A percentile compares a stretch with the other conserved stretches of the same genome.
Conservation (phyloP, 192 early-diverging fungal genomes). For the Coemansia reversa region DNA sequence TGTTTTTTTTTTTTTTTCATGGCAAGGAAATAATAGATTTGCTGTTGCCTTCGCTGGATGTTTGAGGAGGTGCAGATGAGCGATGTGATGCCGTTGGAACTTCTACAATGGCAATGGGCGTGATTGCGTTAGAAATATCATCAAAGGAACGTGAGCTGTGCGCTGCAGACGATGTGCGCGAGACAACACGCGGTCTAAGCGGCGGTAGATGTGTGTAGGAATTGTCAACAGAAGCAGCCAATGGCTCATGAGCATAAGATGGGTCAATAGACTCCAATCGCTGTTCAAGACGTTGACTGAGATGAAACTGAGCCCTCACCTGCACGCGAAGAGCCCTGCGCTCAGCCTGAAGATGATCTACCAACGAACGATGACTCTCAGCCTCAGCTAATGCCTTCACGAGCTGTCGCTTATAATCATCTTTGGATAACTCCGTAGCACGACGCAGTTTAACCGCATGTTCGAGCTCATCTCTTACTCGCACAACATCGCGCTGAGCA, state of each 20-base stretch:
- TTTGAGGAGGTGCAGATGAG: background rate
- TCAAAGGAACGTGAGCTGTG: slow-evolving; percentile 43
- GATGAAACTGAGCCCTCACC: slow-evolving; percentile 50
- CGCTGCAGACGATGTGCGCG: slow-evolving; percentile 37
- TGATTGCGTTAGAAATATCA: background rate
- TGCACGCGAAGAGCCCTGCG: slow-evolving; percentile 39
- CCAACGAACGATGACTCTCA: slow-evolving; percentile 30
- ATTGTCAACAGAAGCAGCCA: background rate
- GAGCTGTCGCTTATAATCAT: slow-evolving; percentile 51
- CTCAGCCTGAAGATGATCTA: slow-evolving; percentile 45
- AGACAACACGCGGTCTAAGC: slow-evolving; percentile 2
- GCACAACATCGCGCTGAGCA: slow-evolving; percentile 17
- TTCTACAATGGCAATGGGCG: background rate
- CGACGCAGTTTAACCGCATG: slow-evolving; percentile 24
- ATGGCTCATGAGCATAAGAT: slow-evolving; percentile 9
- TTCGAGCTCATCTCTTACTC: slow-evolving; percentile 26
- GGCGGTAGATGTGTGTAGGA: background rate
- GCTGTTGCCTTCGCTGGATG: slow-evolving; percentile 7
- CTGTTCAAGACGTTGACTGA: slow-evolving; percentile 52
- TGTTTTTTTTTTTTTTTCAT: too few species aligned
- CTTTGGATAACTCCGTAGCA: slow-evolving; percentile 51
- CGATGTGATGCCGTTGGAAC: background rate
- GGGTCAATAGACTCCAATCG: slow-evolving; percentile 36
- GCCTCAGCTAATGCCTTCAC: slow-evolving; percentile 34
- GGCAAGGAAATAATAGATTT: slow-evolving; percentile 1